Base-by-base conservation (phyloP, 78 protist genomes). In the slime mould (Dictyostelium discoideum) region DNA sequence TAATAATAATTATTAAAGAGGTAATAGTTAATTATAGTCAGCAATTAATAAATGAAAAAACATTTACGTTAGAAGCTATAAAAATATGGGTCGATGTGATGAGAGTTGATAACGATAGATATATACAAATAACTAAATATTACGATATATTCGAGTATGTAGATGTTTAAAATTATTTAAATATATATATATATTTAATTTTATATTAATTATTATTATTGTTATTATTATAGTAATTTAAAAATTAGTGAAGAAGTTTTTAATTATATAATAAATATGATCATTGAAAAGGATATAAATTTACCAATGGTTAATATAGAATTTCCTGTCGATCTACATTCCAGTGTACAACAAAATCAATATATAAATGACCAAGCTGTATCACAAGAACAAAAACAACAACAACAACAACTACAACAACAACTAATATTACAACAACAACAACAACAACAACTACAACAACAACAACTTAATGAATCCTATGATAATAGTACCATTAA, bases 131-230 rank as follows among this genome's bases (percentile, higher is more conserved):
- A 0, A 32, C 42, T 18, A 89, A 82, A 72, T 72, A 89, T 69
- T 89, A 89, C 73, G 88, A 80, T 88, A 88, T 80, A 9, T 88
- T 88, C 67, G 48, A 88, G 86, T 80, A 42, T 14, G 63, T 63
- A 84, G 5, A 20, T 2, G 46, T 5, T 42, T 42, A 10, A 37
- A 29, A 76, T 76, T 18, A 32, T 77, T 0, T 29, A 37, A 32
- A 32, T 32, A 5, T 37, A 9, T 3, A 2, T 37, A 40, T 29
- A 1, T 3, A 37, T 11, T 29, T 8, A 76, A 6, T 26, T 24
- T 46, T 67, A 4, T n/a, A 67, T 67, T 42, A 32, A 84, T 32
- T 32, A 3, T 37, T 84, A 32, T 22, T 24, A 46, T 67, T 42
- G 3, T n/a, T 40, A 24, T 42, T 69, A 42, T 24, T 16, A 42